Evolutionary conservation across 768 basidiomycete species (phyloP).

Genomic region (Hemileccinum impolitum): DNA sequence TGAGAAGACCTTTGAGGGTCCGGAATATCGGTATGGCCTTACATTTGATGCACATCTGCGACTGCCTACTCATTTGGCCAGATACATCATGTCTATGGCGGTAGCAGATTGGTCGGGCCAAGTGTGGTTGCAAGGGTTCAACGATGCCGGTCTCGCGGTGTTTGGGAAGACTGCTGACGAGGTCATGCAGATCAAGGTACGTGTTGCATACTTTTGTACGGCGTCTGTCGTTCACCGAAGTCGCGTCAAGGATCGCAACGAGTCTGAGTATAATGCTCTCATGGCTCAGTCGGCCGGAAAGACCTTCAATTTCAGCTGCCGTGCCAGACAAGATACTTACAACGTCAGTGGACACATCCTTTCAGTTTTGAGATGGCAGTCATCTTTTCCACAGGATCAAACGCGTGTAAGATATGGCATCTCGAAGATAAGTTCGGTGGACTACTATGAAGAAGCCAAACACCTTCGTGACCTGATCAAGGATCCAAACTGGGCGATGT

Average conservation of each 20-base stretch:
- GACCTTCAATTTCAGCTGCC: conserved; percentile 78
- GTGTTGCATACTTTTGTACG: neutral
- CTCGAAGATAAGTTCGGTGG: conserved; percentile 56
- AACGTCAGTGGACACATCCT: conserved; percentile 50
- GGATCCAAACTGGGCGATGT: conserved; percentile 54
- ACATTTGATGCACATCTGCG: neutral
- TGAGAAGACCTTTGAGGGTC: conserved; percentile 53
- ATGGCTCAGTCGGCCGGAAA: conserved; percentile 65
- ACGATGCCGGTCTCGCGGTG: conserved; percentile 78
- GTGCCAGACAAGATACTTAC: conserved; percentile 84
- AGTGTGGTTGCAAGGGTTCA: conserved; percentile 93
- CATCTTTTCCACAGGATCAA: conserved; percentile 53
- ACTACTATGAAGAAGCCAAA: conserved; percentile 68
- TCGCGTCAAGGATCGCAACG: conserved; percentile 52
- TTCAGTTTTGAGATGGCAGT: neutral
- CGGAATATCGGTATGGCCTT: conserved; percentile 71
- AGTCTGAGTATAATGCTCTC: conserved; percentile 52
- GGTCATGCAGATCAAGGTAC: conserved; percentile 67
- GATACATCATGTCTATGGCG: conserved; percentile 81
- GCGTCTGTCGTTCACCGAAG: neutral
- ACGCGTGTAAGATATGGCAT: conserved; percentile 82
- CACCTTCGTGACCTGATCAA: conserved; percentile 55
- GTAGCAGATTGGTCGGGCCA: conserved; percentile 89
- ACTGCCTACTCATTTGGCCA: conserved; percentile 24
- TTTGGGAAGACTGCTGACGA: conserved; percentile 81